phyloP scores from a whole-genome alignment of 768 basidiomycete species.

The Ephemerocybe angulata region DNA sequence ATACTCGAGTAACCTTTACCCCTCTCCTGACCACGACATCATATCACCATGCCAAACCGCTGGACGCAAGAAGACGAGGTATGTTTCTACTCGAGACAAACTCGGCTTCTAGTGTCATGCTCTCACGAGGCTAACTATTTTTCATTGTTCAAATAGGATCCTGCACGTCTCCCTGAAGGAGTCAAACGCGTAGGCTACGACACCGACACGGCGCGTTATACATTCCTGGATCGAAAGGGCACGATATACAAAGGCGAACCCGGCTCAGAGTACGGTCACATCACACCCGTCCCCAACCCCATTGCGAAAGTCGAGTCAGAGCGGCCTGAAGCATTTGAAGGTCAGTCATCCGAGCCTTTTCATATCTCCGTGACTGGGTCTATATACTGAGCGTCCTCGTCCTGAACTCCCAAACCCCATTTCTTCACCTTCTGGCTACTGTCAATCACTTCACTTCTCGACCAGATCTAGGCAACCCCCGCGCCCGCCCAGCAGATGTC shows the following conservation, averaged over 20 bases:
- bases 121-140: background rate
- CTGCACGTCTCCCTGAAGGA: constrained; percentile 32
- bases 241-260: constrained; percentile 37
- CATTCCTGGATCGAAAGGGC: constrained; percentile 44
- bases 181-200: constrained; percentile 52
- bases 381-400: background rate
- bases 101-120: background rate
- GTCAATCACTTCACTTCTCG: too few relatives aligned
- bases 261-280: constrained; percentile 40
- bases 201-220: constrained; percentile 48
- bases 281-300: constrained; percentile 31
- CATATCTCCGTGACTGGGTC: background rate
- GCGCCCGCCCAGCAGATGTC: constrained; percentile 10
- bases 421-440: too few relatives aligned
- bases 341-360: background rate
- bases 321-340: constrained; percentile 21
- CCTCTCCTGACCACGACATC: background rate
- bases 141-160: background rate
- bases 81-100: background rate
- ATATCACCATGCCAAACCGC: background rate
- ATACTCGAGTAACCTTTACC: background rate
- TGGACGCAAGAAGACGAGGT: background rate
- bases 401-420: constrained; percentile 8
- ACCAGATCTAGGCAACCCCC: constrained; percentile 5
- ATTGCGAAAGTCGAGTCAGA: constrained; percentile 7